Evolutionary conservation across 768 basidiomycete species (phyloP), one percentile per base, ranked within the genome.

Genomic region (Mycena filopes): DNA sequence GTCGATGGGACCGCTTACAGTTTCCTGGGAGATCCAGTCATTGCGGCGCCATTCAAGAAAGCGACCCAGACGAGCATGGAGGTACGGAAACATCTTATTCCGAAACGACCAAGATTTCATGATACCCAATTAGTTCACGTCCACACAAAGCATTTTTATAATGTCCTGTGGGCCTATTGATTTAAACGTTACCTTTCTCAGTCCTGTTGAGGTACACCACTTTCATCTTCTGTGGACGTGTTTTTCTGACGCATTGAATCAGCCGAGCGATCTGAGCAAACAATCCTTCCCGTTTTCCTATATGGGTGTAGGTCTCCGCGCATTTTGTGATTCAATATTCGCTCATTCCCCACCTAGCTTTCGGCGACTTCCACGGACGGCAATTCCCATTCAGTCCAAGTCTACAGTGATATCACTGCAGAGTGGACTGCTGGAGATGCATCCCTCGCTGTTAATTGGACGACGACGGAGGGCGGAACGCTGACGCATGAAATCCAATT

Each of bases 131-230:
- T 28, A 90, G 89, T 90, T 90, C 71, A 91, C 90, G 3, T 81
- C 88, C 4, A 90, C 89, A 0, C 88, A 89, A 71, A 88, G 86
- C 67, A 81, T 80, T 33, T 91, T 91, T 65, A 80, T 84, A 5
- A 71, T 91, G 61, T 81, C 81, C 4, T 87, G 90, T 11, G 90
- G 90, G 7, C 84, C 85, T 4, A 77, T 91, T 13, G 86, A 88
- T 62, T 64, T 91, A 31, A 86, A 85, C 13, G 82, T 86, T 20
- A 86, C 78, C 11, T 91, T 91, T 70, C 75, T 90, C 31, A 89
- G 87, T 63, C 89, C 89, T 9, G 84, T 91, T 18, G 89, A 90
- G 79, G 88, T 88, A 71, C 45, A 71, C n/a, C n/a, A n/a, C n/a
- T n/a, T 2, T 28, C 20, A 6, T 28, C 11, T 1, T 12, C 36